These are phyloP conservation scores for Kuraishia hungarica DNA, from an alignment of 805 yeast genomes.

Conservation along the genomic window DNA sequence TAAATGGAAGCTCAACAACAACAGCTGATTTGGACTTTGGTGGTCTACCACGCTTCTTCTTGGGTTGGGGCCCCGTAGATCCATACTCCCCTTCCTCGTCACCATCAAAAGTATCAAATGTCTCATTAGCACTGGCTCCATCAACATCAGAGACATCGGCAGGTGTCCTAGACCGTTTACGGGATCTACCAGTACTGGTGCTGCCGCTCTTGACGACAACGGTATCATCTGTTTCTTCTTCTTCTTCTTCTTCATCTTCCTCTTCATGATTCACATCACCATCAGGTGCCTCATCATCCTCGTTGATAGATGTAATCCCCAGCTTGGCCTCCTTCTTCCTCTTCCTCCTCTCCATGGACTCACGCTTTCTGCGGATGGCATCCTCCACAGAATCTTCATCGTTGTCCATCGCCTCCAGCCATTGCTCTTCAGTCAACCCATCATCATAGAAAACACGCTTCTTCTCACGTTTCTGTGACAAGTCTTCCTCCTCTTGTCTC, in stretches of 20 bases:
- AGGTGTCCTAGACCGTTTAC: neutral
- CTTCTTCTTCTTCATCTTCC: neutral
- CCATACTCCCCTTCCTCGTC: constrained; percentile 2
- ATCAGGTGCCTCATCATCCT: constrained; percentile 2
- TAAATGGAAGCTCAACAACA: neutral
- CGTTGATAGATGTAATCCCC: constrained; percentile 3
- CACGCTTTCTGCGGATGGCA: constrained; percentile 45
- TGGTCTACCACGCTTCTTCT: constrained; percentile 1
- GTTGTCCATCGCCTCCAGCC: constrained; percentile 72
- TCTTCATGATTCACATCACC: neutral
- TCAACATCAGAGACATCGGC: constrained; percentile 1
- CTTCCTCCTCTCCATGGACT: constrained; percentile 30
- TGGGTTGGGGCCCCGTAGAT: constrained; percentile 3
- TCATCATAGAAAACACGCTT: constrained; percentile 56
- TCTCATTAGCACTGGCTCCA: neutral
- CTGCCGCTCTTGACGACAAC: neutral
- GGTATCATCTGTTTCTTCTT: no score
- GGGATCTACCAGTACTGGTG: neutral
- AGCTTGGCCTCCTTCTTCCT: constrained; percentile 17
- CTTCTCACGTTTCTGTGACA: constrained; percentile 58
- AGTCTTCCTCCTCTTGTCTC: constrained; percentile 31
- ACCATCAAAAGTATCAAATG: neutral
- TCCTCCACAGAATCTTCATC: constrained; percentile 59
- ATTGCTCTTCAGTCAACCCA: constrained; percentile 66
- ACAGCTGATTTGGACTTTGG: neutral